These are phyloP conservation scores for Arthrobotrys entomopaga DNA, from an alignment of 2,329 filamentous ascomycete species.

Conservation along the genomic window DNA sequence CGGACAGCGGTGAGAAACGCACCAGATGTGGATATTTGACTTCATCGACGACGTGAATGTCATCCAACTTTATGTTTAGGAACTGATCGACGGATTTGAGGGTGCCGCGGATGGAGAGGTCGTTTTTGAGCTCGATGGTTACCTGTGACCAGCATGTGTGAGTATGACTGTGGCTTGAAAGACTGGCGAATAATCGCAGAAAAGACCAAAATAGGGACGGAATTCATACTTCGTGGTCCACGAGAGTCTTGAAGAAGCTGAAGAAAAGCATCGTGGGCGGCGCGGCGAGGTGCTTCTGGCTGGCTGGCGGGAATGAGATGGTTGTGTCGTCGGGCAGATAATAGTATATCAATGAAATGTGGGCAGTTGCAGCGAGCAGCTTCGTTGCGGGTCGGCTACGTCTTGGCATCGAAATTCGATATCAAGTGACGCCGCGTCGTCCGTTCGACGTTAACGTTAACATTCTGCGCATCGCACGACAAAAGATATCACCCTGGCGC, in stretches of 20 bases:
- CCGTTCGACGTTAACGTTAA: not conserved
- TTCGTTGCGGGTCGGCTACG: constrained; percentile 18
- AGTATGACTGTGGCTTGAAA: constrained; percentile 54
- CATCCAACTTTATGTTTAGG: constrained; percentile 98
- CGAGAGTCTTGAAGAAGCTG: constrained; percentile 98
- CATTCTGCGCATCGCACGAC: constrained; percentile 12
- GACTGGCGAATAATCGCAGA: not conserved
- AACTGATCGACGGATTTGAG: constrained; percentile 99
- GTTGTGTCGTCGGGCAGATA: not conserved
- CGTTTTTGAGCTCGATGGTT: constrained; percentile 98
- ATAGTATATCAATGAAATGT: too few species aligned
- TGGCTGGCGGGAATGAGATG: constrained; percentile 15
- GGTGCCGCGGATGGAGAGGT: constrained; percentile 94
- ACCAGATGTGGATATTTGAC: constrained; percentile 94
- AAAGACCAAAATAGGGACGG: not conserved
- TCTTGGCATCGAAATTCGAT: constrained; percentile 52
- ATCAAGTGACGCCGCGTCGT: constrained; percentile 53
- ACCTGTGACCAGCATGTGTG: constrained; percentile 72
- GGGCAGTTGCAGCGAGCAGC: constrained; percentile 20
- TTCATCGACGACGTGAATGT: constrained; percentile 91
- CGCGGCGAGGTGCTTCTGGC: not conserved
- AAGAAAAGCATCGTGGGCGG: constrained; percentile 55
- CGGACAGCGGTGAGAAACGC: constrained; percentile 56
- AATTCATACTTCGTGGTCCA: constrained; percentile 69
- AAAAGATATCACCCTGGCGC: not conserved